Base-by-base conservation (phyloP, 805 yeast species). In the Starmerella vaccinii region DNA sequence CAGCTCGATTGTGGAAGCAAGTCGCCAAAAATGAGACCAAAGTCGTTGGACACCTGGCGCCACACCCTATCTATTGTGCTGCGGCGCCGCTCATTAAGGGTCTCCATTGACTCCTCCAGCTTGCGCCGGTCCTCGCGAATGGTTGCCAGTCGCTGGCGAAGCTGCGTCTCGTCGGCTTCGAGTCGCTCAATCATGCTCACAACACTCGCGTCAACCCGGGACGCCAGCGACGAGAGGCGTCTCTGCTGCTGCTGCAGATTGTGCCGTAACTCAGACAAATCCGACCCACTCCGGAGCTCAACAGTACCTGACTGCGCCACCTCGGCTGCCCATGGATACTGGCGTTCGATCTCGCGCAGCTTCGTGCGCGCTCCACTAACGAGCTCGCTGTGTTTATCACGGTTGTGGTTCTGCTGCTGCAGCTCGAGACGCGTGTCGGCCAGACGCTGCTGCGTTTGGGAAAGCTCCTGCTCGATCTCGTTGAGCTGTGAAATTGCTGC, bases 1-100 rank as follows among this genome's bases (percentile, higher is more conserved):
- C 97, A 95, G 67, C 81, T 84, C 3, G 95, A 83, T 13, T 85
- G 86, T 0, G 97, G 97, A 48, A 92, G 70, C 46, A 92, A 72
- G 60, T 88, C 96, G 1, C 84, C 78, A 68, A 92, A 92, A 23
- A 92, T 86, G 46, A 76, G 76, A 13, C 98, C 98, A 67, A 92
- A 89, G 65, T 90, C 97, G 8, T 69, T 75, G 4, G 90, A 80
- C 8, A 92, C 97, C 61, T 84, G 85, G 56, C 79, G 76, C 81
- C 90, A 90, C 0, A 97, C 90, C 49, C 80, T 77, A 37, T 83
- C 75, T 54, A 92, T 72, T 0, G 96, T 88, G 30, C 83, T 82
- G 42, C 84, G 73, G 64, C 92, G 89, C 67, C 88, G 85, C 46
- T 83, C 84, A 61, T 90, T 88, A 57, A 92, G 74, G 48, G 86